Base-by-base conservation (phyloP, 2,329 filamentous ascomycete genomes). In the Aureobasidium sp. region DNA sequence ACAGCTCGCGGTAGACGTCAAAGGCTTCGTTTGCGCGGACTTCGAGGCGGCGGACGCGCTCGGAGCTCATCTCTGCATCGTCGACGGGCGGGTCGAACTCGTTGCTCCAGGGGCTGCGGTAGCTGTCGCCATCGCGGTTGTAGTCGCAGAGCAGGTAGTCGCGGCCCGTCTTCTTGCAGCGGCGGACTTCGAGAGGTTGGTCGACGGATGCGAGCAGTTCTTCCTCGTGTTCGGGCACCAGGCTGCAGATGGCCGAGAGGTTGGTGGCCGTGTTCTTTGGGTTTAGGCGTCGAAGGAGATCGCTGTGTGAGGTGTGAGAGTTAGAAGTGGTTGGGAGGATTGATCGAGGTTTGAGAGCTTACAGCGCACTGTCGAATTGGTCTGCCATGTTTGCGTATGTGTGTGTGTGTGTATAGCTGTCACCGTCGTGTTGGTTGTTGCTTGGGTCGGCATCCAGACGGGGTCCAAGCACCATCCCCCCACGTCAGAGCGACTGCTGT, bases 121-220 rank as follows among this genome's bases (percentile, higher is more conserved):
- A 96, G 77, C 89, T 95, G 78, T 96, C 93, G 64, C 94, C 94
- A 76, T 99, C 94, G 65, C 94, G 92, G 82, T 99, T 99, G 83
- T 99, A 99, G 82, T 99, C 94, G 81, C 94, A 99, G 70, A 96
- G 88, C 55, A 99, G 85, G 79, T 96, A 99, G 77, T 97, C 94
- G 67, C 93, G 89, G 68, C 91, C 90, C 33, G 90, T 88, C 76
- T 92, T 89, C 68, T 85, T 84, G 81, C 94, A 97, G 66, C 89
- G 88, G 68, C 88, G 86, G 64, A 95, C 83, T 62, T 88, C 86
- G 61, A 99, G 86, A 25, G 94, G 94, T 75, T 97, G 93, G 76
- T 99, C 94, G 68, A 99, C 94, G 25, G 93, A 96, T 66, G 93
- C 94, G 66, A 99, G 90, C 45, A 99, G 90, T 74, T 99, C 94